These are phyloP conservation scores for Ustilago trichophora DNA, from an alignment of 1,284 basidiomycete species.

Conservation along the genomic window DNA sequence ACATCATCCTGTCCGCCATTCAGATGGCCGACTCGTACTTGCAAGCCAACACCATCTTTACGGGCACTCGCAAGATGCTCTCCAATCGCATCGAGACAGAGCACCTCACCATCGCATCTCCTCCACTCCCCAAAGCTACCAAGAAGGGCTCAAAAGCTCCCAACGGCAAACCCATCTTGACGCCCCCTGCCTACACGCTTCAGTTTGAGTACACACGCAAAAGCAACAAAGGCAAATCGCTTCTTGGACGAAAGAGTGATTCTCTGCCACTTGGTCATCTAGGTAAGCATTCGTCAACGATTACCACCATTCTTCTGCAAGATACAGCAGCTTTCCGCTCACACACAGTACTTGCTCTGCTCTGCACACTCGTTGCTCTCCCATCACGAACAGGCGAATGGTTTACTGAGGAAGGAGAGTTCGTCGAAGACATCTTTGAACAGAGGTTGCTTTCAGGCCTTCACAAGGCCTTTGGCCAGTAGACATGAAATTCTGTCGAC, in stretches of 20 bases:
- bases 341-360: too few species aligned
- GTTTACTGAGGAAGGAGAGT: conserved; percentile 64
- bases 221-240: conserved; percentile 41
- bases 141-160: conserved; percentile 16
- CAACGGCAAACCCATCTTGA: conserved; percentile 42
- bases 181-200: conserved; percentile 58
- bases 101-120: conserved; percentile 45
- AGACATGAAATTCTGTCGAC: not conserved
- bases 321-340: too few species aligned
- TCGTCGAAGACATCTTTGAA: conserved; percentile 55
- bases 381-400: conserved; percentile 65
- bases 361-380: too few species aligned
- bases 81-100: conserved; percentile 55
- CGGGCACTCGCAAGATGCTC: conserved; percentile 50
- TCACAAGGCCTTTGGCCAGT: conserved; percentile 49
- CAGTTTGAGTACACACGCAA: conserved; percentile 51
- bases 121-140: conserved; percentile 42
- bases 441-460: conserved; percentile 50
- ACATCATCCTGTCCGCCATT: conserved; percentile 38
- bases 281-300: too few species aligned
- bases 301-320: too few species aligned
- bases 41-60: conserved; percentile 56
- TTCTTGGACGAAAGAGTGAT: conserved; percentile 33
- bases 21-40: conserved; percentile 48
- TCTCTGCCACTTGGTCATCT: conserved; percentile 56